A percentile compares a stretch with the other conserved stretches of the same genome.
Evolutionary conservation across 257 asterid genomes (phyloP).

Genomic region (Solanum dulcamara): DNA sequence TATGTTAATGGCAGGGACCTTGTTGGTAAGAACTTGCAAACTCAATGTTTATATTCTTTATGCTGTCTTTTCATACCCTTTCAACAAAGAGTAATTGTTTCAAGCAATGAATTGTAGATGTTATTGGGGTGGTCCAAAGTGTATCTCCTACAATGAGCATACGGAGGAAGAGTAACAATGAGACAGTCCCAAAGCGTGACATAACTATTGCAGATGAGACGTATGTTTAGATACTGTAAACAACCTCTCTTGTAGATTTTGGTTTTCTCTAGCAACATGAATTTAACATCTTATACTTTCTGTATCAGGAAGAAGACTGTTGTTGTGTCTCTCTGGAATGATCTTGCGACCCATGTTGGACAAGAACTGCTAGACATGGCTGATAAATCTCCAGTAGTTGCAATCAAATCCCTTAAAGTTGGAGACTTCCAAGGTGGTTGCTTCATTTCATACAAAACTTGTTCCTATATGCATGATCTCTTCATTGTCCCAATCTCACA

Average conservation of each 20-base stretch:
- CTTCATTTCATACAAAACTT: not conserved
- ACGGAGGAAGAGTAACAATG: constrained; percentile 74
- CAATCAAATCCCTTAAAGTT: constrained; percentile 80
- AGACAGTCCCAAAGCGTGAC: constrained; percentile 75
- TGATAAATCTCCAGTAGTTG: constrained; percentile 81
- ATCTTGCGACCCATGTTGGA: constrained; percentile 28
- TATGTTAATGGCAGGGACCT: constrained; percentile 79
- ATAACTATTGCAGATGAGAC: constrained; percentile 87
- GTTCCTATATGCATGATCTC: not conserved
- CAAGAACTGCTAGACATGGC: constrained; percentile 66
- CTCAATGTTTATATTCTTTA: not conserved
- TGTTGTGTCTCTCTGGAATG: constrained; percentile 33
- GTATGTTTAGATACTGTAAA: constrained; percentile 20
- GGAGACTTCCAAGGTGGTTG: constrained; percentile 81
- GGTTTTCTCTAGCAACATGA: not conserved
- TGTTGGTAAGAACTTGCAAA: constrained; percentile 45
- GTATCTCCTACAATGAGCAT: constrained; percentile 78
- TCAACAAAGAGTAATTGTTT: not conserved
- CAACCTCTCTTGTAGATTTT: not conserved
- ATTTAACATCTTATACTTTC: not conserved
- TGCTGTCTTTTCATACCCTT: not conserved
- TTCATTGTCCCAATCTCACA: not conserved
- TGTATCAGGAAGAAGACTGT: constrained; percentile 62
- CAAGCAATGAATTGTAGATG: constrained; percentile 33
- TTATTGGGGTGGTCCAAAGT: constrained; percentile 81